Evolutionary conservation across 2,329 filamentous ascomycete species (phyloP).

Genomic region (Xylariaceae sp.): DNA sequence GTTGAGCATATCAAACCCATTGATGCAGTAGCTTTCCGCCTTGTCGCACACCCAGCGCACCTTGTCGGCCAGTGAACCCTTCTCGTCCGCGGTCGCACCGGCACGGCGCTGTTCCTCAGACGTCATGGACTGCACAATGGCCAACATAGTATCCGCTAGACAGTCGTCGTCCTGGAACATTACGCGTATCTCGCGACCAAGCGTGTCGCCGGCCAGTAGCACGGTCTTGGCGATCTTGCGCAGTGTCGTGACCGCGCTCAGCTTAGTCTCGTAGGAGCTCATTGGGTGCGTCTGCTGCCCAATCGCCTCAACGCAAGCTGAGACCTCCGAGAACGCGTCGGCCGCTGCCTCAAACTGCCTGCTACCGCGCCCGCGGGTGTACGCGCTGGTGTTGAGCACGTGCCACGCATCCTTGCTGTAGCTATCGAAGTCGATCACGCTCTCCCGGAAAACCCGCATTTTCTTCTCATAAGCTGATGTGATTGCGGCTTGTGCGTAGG

Average conservation of each 20-base stretch:
- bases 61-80: slow-evolving; percentile 1
- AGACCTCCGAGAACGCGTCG: background rate
- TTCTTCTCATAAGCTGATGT: background rate
- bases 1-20: background rate
- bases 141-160: background rate
- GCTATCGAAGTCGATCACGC: slow-evolving; percentile 8
- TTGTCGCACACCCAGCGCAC: slow-evolving; percentile 2
- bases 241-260: slow-evolving; percentile 9
- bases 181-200: slow-evolving; percentile 4
- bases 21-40: background rate
- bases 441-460: background rate
- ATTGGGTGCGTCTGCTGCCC: background rate
- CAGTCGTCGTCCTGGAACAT: background rate
- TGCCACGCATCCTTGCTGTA: slow-evolving; percentile 9
- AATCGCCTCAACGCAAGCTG: background rate
- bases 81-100: background rate
- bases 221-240: slow-evolving; percentile 15
- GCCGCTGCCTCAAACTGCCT: slow-evolving; percentile 3
- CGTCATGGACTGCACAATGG: slow-evolving; percentile 7
- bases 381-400: slow-evolving; percentile 12
- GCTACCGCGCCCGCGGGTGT: background rate
- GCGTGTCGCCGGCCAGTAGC: slow-evolving; percentile 2
- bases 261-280: slow-evolving; percentile 14
- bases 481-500: slow-evolving; percentile 1
- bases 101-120: slow-evolving; percentile 4